A percentile compares a stretch with the other conserved stretches of the same genome.
phyloP scores from a whole-genome alignment of 139 green algal genomes.

The Chlorella sorokiniana region DNA sequence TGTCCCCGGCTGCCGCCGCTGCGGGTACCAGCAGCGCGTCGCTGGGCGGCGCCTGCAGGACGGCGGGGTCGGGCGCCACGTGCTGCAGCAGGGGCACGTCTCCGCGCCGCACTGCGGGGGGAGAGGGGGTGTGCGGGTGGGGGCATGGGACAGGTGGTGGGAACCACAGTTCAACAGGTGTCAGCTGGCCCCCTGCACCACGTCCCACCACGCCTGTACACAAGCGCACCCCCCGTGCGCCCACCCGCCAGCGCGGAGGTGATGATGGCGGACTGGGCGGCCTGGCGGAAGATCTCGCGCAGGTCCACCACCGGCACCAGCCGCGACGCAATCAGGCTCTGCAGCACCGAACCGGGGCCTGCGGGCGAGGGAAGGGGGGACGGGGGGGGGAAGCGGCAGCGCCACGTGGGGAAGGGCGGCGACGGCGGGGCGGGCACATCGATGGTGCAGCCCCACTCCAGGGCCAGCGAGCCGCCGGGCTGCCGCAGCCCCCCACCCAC shows the following conservation, averaged over 20 bases:
- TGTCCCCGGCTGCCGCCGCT: neutral
- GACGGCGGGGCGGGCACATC: neutral
- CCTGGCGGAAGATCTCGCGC: conserved; percentile 75
- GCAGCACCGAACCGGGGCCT: conserved; percentile 67
- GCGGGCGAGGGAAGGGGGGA: conserved; percentile 41
- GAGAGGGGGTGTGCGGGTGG: neutral
- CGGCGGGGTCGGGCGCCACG: neutral
- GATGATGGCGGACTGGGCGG: conserved; percentile 68
- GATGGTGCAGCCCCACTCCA: neutral
- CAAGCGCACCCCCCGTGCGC: too few relatives aligned
- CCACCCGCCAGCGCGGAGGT: conserved; percentile 57
- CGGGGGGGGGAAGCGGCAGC: neutral
- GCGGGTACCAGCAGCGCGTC: conserved; percentile 32
- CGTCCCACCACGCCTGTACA: too few relatives aligned
- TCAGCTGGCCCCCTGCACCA: too few relatives aligned
- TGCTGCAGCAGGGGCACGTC: conserved; percentile 38
- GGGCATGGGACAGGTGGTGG: neutral
- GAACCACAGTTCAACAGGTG: too few relatives aligned
- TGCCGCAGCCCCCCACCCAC: neutral
- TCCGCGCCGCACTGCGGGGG: conserved; percentile 55
- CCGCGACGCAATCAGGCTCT: conserved; percentile 50
- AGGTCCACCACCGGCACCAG: conserved; percentile 69
- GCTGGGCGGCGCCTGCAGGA: neutral
- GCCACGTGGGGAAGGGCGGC: neutral
- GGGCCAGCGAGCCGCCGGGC: too few relatives aligned